Percentiles rank a stretch among this genome's conserved stretches.
Evolutionary conservation across 345 rosid genomes (phyloP).

Genomic region (Euclidium syriacum): DNA sequence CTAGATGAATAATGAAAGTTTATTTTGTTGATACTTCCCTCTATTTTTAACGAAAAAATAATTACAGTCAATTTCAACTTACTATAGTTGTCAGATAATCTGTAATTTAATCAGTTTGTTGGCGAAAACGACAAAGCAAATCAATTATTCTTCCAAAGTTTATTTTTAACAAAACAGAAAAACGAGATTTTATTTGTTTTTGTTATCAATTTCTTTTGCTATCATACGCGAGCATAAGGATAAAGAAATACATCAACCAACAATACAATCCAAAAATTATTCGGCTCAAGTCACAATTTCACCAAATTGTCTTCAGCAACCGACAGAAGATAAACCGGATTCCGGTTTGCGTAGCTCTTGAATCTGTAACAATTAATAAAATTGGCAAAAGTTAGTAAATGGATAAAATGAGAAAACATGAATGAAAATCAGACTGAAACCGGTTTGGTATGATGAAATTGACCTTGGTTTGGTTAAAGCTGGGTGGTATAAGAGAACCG

Average conservation of each 20-base stretch:
- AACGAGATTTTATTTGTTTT: too few species aligned
- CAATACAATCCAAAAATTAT: not conserved
- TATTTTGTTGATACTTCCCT: not conserved
- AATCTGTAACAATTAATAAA: slow-evolving; percentile 1
- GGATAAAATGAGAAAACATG: not conserved
- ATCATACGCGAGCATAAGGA: too few species aligned
- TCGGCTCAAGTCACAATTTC: not conserved
- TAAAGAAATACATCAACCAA: not conserved
- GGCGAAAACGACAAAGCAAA: not conserved
- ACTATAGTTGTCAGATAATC: not conserved
- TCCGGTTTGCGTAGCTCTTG: slow-evolving; percentile 24
- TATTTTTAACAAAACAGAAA: not conserved
- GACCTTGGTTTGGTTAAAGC: slow-evolving; percentile 51
- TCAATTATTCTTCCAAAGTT: not conserved
- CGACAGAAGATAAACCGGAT: slow-evolving; percentile 19
- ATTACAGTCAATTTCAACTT: not conserved
- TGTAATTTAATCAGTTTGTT: not conserved
- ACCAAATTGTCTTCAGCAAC: slow-evolving; percentile 9
- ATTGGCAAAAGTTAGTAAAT: not conserved
- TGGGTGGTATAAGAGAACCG: slow-evolving; percentile 57
- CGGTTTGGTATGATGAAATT: not conserved
- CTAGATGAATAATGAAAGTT: not conserved
- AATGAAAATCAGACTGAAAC: too few species aligned
- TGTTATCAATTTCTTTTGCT: too few species aligned
- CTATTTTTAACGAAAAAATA: slow-evolving; percentile 4